Conservation (phyloP, 129 eudicot species). For the Flaveria trinervia region DNA sequence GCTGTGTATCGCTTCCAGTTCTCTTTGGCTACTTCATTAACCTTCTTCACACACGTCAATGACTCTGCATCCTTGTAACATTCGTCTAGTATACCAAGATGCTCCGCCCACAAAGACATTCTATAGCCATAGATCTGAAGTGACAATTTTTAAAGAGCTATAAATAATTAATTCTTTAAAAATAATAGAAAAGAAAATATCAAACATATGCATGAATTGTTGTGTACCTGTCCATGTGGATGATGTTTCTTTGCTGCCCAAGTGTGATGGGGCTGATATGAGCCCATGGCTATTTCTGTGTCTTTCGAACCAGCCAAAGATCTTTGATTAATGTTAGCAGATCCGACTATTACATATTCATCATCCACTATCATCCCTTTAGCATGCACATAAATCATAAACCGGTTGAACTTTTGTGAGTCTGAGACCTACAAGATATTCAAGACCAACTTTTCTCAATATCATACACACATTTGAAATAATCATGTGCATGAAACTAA, state of each 20-base stretch:
- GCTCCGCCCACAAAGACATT: conserved; percentile 90
- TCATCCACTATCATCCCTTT: conserved; percentile 98
- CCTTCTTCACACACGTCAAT: conserved; percentile 68
- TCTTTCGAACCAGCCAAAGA: conserved; percentile 95
- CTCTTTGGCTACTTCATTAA: conserved; percentile 57
- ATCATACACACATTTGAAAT: conserved; percentile 1
- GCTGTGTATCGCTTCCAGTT: conserved; percentile 55
- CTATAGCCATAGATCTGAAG: conserved; percentile 79
- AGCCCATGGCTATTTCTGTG: conserved; percentile 97
- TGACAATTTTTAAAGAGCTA: background rate
- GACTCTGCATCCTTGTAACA: conserved; percentile 49
- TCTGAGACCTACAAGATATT: conserved; percentile 54
- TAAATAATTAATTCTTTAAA: background rate
- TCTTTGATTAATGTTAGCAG: conserved; percentile 93
- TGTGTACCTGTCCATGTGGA: conserved; percentile 85
- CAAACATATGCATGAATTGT: conserved; percentile 1
- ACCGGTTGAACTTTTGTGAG: conserved; percentile 62
- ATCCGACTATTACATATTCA: conserved; percentile 81
- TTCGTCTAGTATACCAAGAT: conserved; percentile 53
- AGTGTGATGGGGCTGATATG: conserved; percentile 88
- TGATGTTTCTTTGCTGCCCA: conserved; percentile 64
- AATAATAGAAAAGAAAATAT: background rate
- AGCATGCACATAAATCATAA: conserved; percentile 93
- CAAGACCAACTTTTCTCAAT: conserved; percentile 29
- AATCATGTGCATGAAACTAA: background rate